Evolutionary conservation across 2,329 filamentous ascomycete genomes (phyloP), one percentile per base, ranked within the genome.

Genomic region (Xylaria sp.): DNA sequence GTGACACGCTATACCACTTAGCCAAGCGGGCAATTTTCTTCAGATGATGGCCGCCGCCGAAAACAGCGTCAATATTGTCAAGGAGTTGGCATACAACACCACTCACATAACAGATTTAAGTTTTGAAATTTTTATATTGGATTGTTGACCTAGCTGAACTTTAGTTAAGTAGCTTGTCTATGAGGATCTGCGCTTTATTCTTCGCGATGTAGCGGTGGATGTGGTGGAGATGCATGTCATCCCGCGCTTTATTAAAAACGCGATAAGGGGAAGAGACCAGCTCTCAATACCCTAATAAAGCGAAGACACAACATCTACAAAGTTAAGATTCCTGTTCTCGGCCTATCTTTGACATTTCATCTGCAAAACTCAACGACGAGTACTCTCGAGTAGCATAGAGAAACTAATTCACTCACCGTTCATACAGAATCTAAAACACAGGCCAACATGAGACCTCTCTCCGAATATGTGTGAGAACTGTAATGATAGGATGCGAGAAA

Each of bases 1-100:
- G 67, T 69, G 63, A 69, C 58, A 63, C 63, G 65, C 65, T 70
- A 64, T 65, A 68, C 68, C 59, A 63, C 61, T 66, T 59, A 65
- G 62, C 68, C 62, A 70, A 62, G 65, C 68, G 54, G 65, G 54
- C 65, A 5, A 40, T 13, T 44, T 11, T 31, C 17, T 48, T 42
- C 4, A 26, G 54, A 40, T 68, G 51, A 2, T 40, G 4, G 11
- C 1, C 6, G 4, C 0, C 0, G n/a, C 0, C 3, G 5, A 15
- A 51, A 44, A 46, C n/a, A 20, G 1, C 2, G 31, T 5, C 49
- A 1, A 65, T 42, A 20, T 65, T 15, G 4, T 10, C 51, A n/a
- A 56, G 1, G 3, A 26, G 17, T 53, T 7, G 17, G 15, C 0
- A 20, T 10, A 26, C 20, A 0, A 49, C 13, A n/a, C 42, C 4